phyloP scores from a whole-genome alignment of 345 rosid species.

The Aquilaria malaccensis region DNA sequence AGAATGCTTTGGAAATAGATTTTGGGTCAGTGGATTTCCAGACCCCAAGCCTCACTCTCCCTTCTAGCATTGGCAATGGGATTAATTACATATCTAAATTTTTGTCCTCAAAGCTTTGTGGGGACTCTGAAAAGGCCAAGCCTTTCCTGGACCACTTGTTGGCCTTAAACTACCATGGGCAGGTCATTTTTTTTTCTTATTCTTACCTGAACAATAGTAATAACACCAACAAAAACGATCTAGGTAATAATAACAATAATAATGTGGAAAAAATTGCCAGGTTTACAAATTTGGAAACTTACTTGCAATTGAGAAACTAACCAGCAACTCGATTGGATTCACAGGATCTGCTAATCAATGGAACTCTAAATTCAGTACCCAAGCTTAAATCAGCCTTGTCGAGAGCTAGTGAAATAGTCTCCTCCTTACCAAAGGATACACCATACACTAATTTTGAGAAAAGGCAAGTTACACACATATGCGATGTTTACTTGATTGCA shows the following conservation, averaged over 20 bases:
- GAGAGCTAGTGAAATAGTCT: slow-evolving; percentile 37
- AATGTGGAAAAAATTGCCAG: not conserved
- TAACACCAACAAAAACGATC: slow-evolving; percentile 5
- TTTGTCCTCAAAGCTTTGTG: slow-evolving; percentile 45
- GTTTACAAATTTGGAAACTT: not conserved
- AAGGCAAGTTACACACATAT: slow-evolving; percentile 23
- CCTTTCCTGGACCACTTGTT: slow-evolving; percentile 56
- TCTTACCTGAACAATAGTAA: not conserved
- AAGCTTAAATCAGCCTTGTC: slow-evolving; percentile 63
- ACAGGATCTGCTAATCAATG: slow-evolving; percentile 75
- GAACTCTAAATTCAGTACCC: slow-evolving; percentile 40
- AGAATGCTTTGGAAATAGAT: slow-evolving; percentile 73
- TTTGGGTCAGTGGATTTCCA: slow-evolving; percentile 73
- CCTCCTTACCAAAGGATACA: slow-evolving; percentile 44
- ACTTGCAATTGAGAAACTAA: slow-evolving; percentile 4
- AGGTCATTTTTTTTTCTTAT: slow-evolving; percentile 30
- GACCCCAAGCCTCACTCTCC: slow-evolving; percentile 52
- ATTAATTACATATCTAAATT: slow-evolving; percentile 55
- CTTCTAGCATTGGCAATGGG: slow-evolving; percentile 86
- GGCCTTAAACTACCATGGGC: slow-evolving; percentile 63
- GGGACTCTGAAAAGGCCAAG: slow-evolving; percentile 24
- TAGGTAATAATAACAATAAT: not conserved
- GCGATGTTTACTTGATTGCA: too few species aligned
- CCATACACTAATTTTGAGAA: slow-evolving; percentile 55
- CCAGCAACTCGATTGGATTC: not conserved